Percentiles rank a stretch among this genome's conserved stretches.
Evolutionary conservation across 331 rosid species (phyloP).

Genomic region (Spiraea crenata): DNA sequence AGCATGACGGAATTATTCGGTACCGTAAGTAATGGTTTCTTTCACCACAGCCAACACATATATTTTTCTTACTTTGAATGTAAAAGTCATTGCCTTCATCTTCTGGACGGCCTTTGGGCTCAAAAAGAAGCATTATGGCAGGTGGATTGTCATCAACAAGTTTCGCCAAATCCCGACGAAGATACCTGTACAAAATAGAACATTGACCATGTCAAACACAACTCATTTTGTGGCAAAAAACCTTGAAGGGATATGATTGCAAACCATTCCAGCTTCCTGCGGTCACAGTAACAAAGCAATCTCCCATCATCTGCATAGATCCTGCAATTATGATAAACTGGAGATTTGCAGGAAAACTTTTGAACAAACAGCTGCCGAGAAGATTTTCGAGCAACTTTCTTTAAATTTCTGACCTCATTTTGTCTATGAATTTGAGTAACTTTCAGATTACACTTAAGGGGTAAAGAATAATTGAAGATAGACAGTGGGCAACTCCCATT

Average conservation of each 20-base stretch:
- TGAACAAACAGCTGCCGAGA: slow-evolving; percentile 89
- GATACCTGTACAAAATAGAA: slow-evolving; percentile 57
- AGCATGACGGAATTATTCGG: slow-evolving; percentile 93
- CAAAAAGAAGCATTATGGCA: slow-evolving; percentile 91
- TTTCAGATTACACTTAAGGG: slow-evolving; percentile 55
- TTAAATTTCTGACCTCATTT: slow-evolving; percentile 42
- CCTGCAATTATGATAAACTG: slow-evolving; percentile 94
- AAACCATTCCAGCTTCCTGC: slow-evolving; percentile 89
- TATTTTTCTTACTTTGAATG: slow-evolving; percentile 86
- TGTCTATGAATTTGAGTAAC: slow-evolving; percentile 46
- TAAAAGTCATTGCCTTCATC: slow-evolving; percentile 92
- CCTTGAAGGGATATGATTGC: slow-evolving; percentile 36
- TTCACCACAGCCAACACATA: slow-evolving; percentile 94
- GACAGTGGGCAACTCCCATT: slow-evolving; percentile 81
- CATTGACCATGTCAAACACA: slow-evolving; percentile 25
- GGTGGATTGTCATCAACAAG: slow-evolving; percentile 81
- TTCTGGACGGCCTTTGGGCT: slow-evolving; percentile 98
- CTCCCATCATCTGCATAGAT: slow-evolving; percentile 95
- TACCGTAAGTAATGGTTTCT: slow-evolving; percentile 88
- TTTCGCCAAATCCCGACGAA: slow-evolving; percentile 73
- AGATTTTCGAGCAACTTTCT: slow-evolving; percentile 52
- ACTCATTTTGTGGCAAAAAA: slow-evolving; percentile 13
- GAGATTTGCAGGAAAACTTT: slow-evolving; percentile 90
- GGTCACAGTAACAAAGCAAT: slow-evolving; percentile 93
- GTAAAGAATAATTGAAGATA: slow-evolving; percentile 66